Conservation (phyloP, 768 basidiomycete genomes). For the Antrodiella citrinella region DNA sequence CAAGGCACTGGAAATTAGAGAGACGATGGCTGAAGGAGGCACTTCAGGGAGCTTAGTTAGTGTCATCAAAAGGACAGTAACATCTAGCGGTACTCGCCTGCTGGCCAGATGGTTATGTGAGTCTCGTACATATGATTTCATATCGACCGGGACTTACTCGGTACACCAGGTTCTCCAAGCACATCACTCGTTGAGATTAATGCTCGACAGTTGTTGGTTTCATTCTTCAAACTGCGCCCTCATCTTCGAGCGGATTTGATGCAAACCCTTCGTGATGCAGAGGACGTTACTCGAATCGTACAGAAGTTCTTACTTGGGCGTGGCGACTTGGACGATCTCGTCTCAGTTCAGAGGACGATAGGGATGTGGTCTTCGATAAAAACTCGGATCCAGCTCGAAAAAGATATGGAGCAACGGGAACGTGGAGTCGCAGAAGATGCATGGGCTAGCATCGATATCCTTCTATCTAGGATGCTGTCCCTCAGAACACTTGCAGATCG, state of each 20-base stretch:
- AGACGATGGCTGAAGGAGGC: constrained; percentile 66
- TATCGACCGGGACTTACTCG: constrained; percentile 9
- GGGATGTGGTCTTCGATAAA: constrained; percentile 48
- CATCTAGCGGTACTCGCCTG: constrained; percentile 68
- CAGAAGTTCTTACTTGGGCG: constrained; percentile 69
- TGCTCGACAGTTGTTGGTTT: constrained; percentile 68
- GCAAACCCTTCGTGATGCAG: constrained; percentile 44
- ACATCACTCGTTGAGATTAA: constrained; percentile 67
- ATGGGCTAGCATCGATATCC: constrained; percentile 48
- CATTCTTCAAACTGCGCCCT: constrained; percentile 53
- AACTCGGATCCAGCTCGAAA: constrained; percentile 48
- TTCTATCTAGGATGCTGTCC: constrained; percentile 44
- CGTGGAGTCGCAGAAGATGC: constrained; percentile 23
- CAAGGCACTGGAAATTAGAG: constrained; percentile 80
- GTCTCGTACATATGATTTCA: constrained; percentile 15
- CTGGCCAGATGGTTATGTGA: constrained; percentile 73
- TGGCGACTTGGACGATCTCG: constrained; percentile 58
- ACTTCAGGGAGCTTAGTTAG: constrained; percentile 66
- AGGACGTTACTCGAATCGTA: constrained; percentile 68
- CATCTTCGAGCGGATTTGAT: constrained; percentile 60
- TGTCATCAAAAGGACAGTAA: constrained; percentile 68
- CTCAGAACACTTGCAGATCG: constrained; percentile 44
- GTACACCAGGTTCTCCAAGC: constrained; percentile 67
- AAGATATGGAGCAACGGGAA: constrained; percentile 36
- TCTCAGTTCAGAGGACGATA: constrained; percentile 56